These are phyloP conservation scores for Trypanosoma scelopori DNA, from an alignment of 208 protist species.

Conservation along the genomic window DNA sequence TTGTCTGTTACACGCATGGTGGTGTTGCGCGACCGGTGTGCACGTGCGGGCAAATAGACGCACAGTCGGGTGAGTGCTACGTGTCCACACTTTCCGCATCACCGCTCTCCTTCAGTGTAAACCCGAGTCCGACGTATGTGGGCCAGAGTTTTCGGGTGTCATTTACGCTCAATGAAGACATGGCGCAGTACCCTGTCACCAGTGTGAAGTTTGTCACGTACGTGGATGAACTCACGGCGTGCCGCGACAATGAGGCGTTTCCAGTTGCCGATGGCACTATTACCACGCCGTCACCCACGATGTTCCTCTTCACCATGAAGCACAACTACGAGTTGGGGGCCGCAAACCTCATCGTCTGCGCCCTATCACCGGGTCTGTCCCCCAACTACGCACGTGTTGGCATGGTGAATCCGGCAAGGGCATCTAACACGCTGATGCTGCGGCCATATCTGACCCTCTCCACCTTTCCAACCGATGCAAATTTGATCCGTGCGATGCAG, in stretches of 20 bases:
- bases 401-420: slow-evolving; percentile 1
- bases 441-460: slow-evolving; percentile 72
- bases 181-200: slow-evolving; percentile 56
- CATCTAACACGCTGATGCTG: slow-evolving; percentile 54
- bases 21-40: slow-evolving; percentile 56
- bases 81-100: slow-evolving; percentile 47
- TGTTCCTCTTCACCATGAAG: slow-evolving; percentile 73
- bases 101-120: slow-evolving; percentile 44
- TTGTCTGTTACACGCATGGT: slow-evolving; percentile 80
- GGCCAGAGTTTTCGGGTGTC: slow-evolving; percentile 72
- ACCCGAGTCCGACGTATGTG: slow-evolving; percentile 76
- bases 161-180: slow-evolving; percentile 29
- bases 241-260: slow-evolving; percentile 53
- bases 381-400: slow-evolving; percentile 20
- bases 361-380: slow-evolving; percentile 45
- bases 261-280: slow-evolving; percentile 30
- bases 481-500: slow-evolving; percentile 63
- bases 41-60: slow-evolving; percentile 80
- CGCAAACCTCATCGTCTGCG: slow-evolving; percentile 72
- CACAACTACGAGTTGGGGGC: slow-evolving; percentile 67
- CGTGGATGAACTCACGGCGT: slow-evolving; percentile 53
- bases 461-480: slow-evolving; percentile 46
- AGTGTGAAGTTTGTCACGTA: slow-evolving; percentile 74
- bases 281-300: slow-evolving; percentile 27
- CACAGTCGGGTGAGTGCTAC: slow-evolving; percentile 68